Evolutionary conservation across 495 filamentous ascomycete genomes (phyloP).

Genomic region (Pyrenopolyporus hunteri): DNA sequence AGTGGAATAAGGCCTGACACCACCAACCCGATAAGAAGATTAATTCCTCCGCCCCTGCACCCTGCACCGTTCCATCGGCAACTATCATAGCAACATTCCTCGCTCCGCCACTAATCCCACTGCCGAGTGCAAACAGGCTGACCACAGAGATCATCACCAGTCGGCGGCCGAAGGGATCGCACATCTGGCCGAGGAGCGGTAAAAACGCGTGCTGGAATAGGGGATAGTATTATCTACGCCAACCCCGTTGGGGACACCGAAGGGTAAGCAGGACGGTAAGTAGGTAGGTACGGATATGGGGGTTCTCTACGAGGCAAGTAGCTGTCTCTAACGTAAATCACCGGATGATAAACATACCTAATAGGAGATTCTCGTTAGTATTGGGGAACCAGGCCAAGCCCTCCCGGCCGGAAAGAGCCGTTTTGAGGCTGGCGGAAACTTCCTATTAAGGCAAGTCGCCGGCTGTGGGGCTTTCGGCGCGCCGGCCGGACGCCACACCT

Average conservation of each 20-base stretch:
- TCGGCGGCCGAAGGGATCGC: slow-evolving; percentile 53
- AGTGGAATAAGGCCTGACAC: slow-evolving; percentile 73
- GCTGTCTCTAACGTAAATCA: no score
- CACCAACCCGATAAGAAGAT: slow-evolving; percentile 73
- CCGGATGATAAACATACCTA: no score
- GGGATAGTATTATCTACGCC: background rate
- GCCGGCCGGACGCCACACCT: no score
- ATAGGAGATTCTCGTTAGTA: no score
- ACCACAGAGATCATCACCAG: slow-evolving; percentile 43
- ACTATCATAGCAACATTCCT: slow-evolving; percentile 62
- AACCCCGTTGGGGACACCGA: no score
- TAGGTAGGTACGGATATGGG: no score
- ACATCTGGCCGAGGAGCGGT: slow-evolving; percentile 39
- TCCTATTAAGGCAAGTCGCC: slow-evolving; percentile 13
- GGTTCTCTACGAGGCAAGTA: no score
- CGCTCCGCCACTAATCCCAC: slow-evolving; percentile 48
- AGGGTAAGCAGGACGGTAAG: no score
- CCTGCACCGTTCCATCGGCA: slow-evolving; percentile 74
- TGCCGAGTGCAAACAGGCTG: slow-evolving; percentile 49
- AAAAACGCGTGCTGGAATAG: slow-evolving; percentile 41
- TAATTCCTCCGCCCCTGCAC: slow-evolving; percentile 76
- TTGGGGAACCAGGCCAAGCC: no score
- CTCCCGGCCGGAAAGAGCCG: no score
- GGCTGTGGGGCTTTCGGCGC: no score
- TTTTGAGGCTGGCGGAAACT: background rate